These are phyloP conservation scores for Coniophora puteana DNA, from an alignment of 1,284 basidiomycete genomes.

Conservation along the genomic window DNA sequence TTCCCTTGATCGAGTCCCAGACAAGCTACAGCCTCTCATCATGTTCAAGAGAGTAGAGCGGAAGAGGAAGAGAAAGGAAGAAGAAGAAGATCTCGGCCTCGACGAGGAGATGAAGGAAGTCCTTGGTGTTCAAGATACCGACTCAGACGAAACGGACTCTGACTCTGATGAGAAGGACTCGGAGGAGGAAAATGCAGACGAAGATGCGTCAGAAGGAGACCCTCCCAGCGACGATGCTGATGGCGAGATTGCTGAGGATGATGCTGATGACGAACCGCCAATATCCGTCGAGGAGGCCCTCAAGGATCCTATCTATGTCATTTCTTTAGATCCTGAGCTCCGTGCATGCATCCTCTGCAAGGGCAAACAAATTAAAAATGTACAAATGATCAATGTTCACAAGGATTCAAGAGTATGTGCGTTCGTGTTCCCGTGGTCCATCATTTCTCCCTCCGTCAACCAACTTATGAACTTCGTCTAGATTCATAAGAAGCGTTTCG, in stretches of 20 bases:
- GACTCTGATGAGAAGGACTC: slow-evolving; percentile 28
- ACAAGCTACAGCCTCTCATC: slow-evolving; percentile 3
- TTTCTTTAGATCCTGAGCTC: slow-evolving; percentile 48
- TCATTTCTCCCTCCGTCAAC: slow-evolving; percentile 4
- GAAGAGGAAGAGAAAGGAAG: slow-evolving; percentile 57
- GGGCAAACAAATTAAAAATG: slow-evolving; percentile 67
- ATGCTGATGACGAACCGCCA: slow-evolving; percentile 32
- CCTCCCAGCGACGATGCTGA: slow-evolving; percentile 26
- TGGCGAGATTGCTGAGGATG: slow-evolving; percentile 22
- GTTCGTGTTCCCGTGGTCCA: too few species aligned
- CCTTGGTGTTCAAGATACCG: slow-evolving; percentile 70
- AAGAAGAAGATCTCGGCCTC: slow-evolving; percentile 68
- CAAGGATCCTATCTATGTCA: slow-evolving; percentile 58
- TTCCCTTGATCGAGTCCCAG: background rate
- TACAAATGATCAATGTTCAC: slow-evolving; percentile 60
- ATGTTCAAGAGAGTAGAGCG: slow-evolving; percentile 87
- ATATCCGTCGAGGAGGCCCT: slow-evolving; percentile 62
- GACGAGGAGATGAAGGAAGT: slow-evolving; percentile 69
- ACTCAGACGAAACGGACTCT: slow-evolving; percentile 63
- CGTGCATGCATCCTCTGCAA: slow-evolving; percentile 72
- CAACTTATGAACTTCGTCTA: slow-evolving; percentile 26
- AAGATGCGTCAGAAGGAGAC: slow-evolving; percentile 20
- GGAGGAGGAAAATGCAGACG: slow-evolving; percentile 23
- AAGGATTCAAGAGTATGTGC: slow-evolving; percentile 61
- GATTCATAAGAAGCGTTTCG: slow-evolving; percentile 60